Evolutionary conservation across 2,329 filamentous ascomycete species (phyloP), one percentile per base, ranked within the genome.

Genomic region (Colletotrichum lindemuthianum): DNA sequence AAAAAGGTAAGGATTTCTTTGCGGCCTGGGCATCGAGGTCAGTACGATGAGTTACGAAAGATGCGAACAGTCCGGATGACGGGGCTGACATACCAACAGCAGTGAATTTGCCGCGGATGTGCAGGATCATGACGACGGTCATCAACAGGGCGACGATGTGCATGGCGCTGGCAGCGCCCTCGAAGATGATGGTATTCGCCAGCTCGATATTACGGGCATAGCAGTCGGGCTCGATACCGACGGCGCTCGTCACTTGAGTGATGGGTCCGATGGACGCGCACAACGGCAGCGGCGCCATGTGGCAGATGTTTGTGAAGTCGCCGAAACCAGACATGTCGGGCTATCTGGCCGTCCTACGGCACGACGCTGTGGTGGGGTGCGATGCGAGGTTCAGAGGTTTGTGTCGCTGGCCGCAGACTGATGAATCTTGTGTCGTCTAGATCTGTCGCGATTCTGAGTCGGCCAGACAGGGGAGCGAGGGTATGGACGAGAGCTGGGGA

Each of bases 141-240:
- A 99, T 97, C 71, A 89, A 82, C 65, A 99, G 83, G 12, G 95
- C 92, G 61, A 91, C 82, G 70, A 99, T 98, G 78, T 99, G 96
- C 81, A 96, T 92, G 74, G 95, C 93, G 67, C 92, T 92, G 24
- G 93, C 89, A 34, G 94, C 96, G 74, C 90, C 92, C 80, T 98
- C 90, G 77, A 99, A 99, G 74, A 99, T 99, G 81, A 98, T 95
- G 44, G 96, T 99, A 81, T 99, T 99, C 70, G 94, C 96, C 70
- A 98, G 80, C 79, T 97, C 94, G 77, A 99, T 95, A 73, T 96
- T 96, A 65, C 96, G 90, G 65, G 96, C 92, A 81, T 95, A 98
- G 83, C 96, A 99, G 74, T 89, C 88, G 61, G 96, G 89, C 76
- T 97, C 90, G 69, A 97, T 96, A 70, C 93, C 92, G 11, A 90